These are phyloP conservation scores for Cryptosporidium ubiquitum DNA, from an alignment of 169 alveolate species.

Conservation along the genomic window DNA sequence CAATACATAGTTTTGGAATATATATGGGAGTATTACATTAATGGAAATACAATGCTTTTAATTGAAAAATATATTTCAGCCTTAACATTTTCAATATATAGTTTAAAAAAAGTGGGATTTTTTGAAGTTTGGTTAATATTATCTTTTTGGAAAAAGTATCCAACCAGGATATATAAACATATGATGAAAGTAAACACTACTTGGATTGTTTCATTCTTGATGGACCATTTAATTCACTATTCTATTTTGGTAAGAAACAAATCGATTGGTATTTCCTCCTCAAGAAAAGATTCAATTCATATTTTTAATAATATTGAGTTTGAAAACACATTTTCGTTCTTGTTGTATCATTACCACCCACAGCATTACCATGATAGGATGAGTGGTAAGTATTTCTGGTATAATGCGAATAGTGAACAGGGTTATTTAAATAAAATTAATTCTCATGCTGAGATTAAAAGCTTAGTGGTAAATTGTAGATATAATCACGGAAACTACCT, in stretches of 20 bases:
- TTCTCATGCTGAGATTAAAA: constrained; percentile 33
- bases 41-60: constrained; percentile 32
- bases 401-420: constrained; percentile 54
- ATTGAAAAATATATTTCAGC: constrained; percentile 55
- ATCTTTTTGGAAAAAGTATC: constrained; percentile 70
- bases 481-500: constrained; percentile 7
- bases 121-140: constrained; percentile 40
- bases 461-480: constrained; percentile 22
- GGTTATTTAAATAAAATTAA: constrained; percentile 47
- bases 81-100: constrained; percentile 6
- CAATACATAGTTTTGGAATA: constrained; percentile 55
- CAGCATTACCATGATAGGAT: constrained; percentile 68
- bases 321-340: constrained; percentile 51
- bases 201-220: constrained; percentile 32
- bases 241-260: constrained; percentile 33
- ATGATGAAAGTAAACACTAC: constrained; percentile 31
- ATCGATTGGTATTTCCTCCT: background rate
- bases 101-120: background rate
- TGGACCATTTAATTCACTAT: constrained; percentile 41
- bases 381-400: constrained; percentile 69
- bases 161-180: constrained; percentile 40
- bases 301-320: constrained; percentile 41
- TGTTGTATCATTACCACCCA: constrained; percentile 54
- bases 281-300: background rate
- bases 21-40: constrained; percentile 52